phyloP scores from a whole-genome alignment of 2,329 filamentous ascomycete species.

The Ophiocordyceps camponoti-floridani region DNA sequence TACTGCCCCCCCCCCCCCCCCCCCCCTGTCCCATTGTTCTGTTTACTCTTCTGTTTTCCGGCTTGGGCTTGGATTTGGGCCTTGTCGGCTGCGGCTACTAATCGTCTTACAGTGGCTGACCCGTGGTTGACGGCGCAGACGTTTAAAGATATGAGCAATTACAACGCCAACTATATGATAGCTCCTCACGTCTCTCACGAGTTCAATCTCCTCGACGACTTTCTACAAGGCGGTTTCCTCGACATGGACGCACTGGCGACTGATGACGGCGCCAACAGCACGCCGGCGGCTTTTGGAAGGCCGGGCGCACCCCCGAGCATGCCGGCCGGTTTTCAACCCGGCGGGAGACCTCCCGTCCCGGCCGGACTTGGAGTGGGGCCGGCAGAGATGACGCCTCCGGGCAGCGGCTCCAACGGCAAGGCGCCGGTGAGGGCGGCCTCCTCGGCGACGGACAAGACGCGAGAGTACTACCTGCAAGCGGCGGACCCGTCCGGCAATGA shows the following conservation, averaged over 20 bases:
- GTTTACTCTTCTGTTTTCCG: no score
- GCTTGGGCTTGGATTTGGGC: not conserved
- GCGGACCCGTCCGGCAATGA: slow-evolving; percentile 79
- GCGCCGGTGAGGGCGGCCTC: slow-evolving; percentile 20
- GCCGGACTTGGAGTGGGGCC: not conserved
- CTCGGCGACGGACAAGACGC: slow-evolving; percentile 55
- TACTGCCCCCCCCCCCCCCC: not conserved
- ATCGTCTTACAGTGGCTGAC: slow-evolving; percentile 43
- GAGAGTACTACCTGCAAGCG: slow-evolving; percentile 93
- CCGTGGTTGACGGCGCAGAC: slow-evolving; percentile 67
- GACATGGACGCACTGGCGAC: slow-evolving; percentile 62
- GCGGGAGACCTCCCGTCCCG: slow-evolving; percentile 14
- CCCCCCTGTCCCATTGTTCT: no score
- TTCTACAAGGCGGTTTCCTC: slow-evolving; percentile 77
- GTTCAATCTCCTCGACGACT: slow-evolving; percentile 93
- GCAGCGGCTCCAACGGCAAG: not conserved
- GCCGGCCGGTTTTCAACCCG: slow-evolving; percentile 30
- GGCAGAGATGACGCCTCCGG: not conserved
- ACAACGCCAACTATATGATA: slow-evolving; percentile 91
- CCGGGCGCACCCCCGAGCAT: slow-evolving; percentile 24
- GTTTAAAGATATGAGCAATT: slow-evolving; percentile 87
- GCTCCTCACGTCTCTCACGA: slow-evolving; percentile 83
- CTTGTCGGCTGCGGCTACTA: slow-evolving; percentile 3
- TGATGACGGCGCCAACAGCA: slow-evolving; percentile 39
- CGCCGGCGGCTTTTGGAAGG: slow-evolving; percentile 22